These are phyloP conservation scores for Aspergillus sp. DNA, from an alignment of 2,329 filamentous ascomycete species.

Conservation along the genomic window DNA sequence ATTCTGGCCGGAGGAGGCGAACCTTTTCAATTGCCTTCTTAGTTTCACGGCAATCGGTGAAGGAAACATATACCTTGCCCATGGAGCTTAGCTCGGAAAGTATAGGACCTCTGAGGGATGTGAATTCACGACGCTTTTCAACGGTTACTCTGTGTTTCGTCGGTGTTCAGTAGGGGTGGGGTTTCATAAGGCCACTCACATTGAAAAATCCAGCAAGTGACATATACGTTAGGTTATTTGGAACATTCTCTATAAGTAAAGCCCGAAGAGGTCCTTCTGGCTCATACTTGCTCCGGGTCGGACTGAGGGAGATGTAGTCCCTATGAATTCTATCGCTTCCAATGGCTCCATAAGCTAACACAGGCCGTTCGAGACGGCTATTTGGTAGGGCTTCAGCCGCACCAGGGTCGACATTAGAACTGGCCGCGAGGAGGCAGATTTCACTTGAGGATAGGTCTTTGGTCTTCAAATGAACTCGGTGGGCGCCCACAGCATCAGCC, in stretches of 20 bases:
- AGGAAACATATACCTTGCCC: constrained; percentile 55
- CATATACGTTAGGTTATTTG: constrained; percentile 31
- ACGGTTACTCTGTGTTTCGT: background rate
- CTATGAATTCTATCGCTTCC: constrained; percentile 18
- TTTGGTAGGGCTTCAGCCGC: constrained; percentile 9
- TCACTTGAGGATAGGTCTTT: constrained; percentile 13
- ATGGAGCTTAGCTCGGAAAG: constrained; percentile 34
- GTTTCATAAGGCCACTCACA: constrained; percentile 27
- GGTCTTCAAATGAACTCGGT: constrained; percentile 10
- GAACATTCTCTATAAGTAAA: constrained; percentile 34
- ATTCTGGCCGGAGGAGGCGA: constrained; percentile 45
- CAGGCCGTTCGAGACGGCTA: constrained; percentile 13
- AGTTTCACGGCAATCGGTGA: constrained; percentile 62
- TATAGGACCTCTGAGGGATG: constrained; percentile 39
- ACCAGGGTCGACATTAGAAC: constrained; percentile 20
- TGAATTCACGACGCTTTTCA: constrained; percentile 34
- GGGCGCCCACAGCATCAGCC: constrained; percentile 11
- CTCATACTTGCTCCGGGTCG: constrained; percentile 22
- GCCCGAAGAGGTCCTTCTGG: constrained; percentile 29
- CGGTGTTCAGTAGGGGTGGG: background rate
- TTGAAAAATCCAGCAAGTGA: constrained; percentile 40
- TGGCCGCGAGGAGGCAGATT: constrained; percentile 21
- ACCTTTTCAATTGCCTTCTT: constrained; percentile 52
- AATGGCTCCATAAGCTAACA: constrained; percentile 24
- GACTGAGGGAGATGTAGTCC: constrained; percentile 10